A percentile compares a stretch with the other conserved stretches of the same genome.
These are phyloP conservation scores for Fusarium sp. DNA, from an alignment of 2,329 filamentous ascomycete species.

Conservation along the genomic window DNA sequence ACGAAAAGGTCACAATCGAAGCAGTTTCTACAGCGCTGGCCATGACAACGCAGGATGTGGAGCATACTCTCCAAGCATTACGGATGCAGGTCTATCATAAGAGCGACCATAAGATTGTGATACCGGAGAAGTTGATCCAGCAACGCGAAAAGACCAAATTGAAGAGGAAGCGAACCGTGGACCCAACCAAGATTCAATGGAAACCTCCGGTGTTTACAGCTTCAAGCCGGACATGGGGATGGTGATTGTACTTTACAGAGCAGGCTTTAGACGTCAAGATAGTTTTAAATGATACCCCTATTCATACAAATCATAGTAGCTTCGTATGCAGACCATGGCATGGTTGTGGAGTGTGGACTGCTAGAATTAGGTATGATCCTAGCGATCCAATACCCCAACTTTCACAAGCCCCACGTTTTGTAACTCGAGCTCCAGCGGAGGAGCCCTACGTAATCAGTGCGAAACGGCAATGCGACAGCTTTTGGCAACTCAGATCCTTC, in stretches of 20 bases:
- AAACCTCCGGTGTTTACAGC: slow-evolving; percentile 96
- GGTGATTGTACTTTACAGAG: slow-evolving; percentile 63
- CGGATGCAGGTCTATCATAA: slow-evolving; percentile 97
- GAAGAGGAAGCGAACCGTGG: slow-evolving; percentile 81
- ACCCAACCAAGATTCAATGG: slow-evolving; percentile 85
- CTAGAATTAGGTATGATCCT: background rate
- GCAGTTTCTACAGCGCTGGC: slow-evolving; percentile 81
- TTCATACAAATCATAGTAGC: background rate
- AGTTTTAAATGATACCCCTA: slow-evolving; percentile 40
- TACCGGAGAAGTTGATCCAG: slow-evolving; percentile 84
- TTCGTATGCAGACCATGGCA: background rate
- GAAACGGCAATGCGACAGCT: slow-evolving; percentile 28
- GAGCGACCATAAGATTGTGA: slow-evolving; percentile 94
- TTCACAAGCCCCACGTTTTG: slow-evolving; percentile 19
- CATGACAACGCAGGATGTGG: slow-evolving; percentile 98
- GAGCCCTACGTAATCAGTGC: slow-evolving; percentile 35
- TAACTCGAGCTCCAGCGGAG: slow-evolving; percentile 4
- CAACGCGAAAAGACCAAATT: slow-evolving; percentile 82
- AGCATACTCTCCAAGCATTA: slow-evolving; percentile 92
- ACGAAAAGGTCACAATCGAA: slow-evolving; percentile 84
- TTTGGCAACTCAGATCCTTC: slow-evolving; percentile 3
- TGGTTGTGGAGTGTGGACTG: background rate
- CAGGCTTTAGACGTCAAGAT: slow-evolving; percentile 14
- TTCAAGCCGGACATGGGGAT: slow-evolving; percentile 92
- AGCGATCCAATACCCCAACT: slow-evolving; percentile 3